These are phyloP conservation scores for Alternaria gaisen DNA, from an alignment of 2,329 filamentous ascomycete genomes.

Conservation along the genomic window DNA sequence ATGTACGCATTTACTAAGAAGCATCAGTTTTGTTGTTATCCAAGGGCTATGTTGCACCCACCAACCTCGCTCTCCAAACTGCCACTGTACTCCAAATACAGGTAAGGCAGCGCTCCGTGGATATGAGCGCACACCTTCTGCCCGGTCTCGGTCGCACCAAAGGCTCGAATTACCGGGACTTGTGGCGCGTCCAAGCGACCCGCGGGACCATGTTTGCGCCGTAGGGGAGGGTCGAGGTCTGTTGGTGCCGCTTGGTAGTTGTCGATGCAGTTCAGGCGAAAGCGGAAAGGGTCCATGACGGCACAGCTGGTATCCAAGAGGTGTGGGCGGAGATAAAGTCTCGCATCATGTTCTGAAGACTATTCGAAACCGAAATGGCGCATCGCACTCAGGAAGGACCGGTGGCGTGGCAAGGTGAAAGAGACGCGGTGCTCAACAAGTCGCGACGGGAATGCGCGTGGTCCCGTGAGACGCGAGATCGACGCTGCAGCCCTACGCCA, in stretches of 20 bases:
- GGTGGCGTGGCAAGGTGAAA: constrained; percentile 4
- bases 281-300: constrained; percentile 79
- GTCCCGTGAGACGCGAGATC: constrained; percentile 30
- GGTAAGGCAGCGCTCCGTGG: constrained; percentile 93
- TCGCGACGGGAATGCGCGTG: constrained; percentile 28
- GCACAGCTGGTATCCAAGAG: constrained; percentile 14
- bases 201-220: constrained; percentile 66
- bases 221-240: constrained; percentile 80
- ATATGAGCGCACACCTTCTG: constrained; percentile 97
- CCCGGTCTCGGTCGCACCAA: constrained; percentile 91
- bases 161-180: constrained; percentile 87
- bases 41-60: constrained; percentile 52
- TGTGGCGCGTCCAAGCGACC: constrained; percentile 71
- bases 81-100: constrained; percentile 88
- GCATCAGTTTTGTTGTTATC: constrained; percentile 19
- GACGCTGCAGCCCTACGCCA: constrained; percentile 42
- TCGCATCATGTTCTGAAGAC: constrained; percentile 25
- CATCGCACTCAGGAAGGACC: not conserved
- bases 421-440: constrained; percentile 15
- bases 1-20: constrained; percentile 76
- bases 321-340: not conserved
- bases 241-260: constrained; percentile 86
- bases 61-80: constrained; percentile 72
- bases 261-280: constrained; percentile 95
- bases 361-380: constrained; percentile 8